Evolutionary conservation across 208 protist species (phyloP), one percentile per base, ranked within the genome.

Genomic region (Leishmania major): DNA sequence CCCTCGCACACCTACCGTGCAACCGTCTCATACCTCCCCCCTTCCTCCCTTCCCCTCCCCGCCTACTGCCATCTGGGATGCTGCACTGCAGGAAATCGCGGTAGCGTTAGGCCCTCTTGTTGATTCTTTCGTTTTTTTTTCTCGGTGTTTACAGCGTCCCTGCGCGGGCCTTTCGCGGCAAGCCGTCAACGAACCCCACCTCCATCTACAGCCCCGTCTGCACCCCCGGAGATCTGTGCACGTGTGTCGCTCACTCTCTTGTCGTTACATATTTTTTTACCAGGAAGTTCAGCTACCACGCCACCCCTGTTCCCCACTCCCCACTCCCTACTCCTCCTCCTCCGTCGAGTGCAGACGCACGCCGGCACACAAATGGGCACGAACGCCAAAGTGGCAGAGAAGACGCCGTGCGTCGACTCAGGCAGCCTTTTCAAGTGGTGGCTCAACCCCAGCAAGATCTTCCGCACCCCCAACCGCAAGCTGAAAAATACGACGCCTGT

Each of bases 401-500:
- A 53, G 35, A 77, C 78, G 1, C 88, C 90, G n/a, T 85, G 78
- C 69, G 81, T 25, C 72, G 90, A 91, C 81, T 83, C 78, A 60
- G 87, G 85, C 70, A 88, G 85, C 64, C 13, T 86, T 28, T 67
- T 90, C 43, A 88, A 89, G 74, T 79, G 62, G 60, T 83, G 87
- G 62, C 88, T 90, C 57, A 94, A 94, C 70, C 82, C 75, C 37
- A 71, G 66, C 60, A 84, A 71, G 55, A 45, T 53, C 31, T 69
- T 91, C n/a, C 78, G 75, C 40, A 71, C 57, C 3, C 71, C 57
- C 1, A 82, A 80, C 28, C 64, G 78, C n/a, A 79, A 51, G 51
- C 59, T 90, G 64, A 51, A 43, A 40, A 77, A 91, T 47, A 55
- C 78, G 37, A 67, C 64, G 22, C 73, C 79, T 13, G 77, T 81